phyloP scores from a whole-genome alignment of 2,329 filamentous ascomycete genomes.

The Monosporascus sp. region DNA sequence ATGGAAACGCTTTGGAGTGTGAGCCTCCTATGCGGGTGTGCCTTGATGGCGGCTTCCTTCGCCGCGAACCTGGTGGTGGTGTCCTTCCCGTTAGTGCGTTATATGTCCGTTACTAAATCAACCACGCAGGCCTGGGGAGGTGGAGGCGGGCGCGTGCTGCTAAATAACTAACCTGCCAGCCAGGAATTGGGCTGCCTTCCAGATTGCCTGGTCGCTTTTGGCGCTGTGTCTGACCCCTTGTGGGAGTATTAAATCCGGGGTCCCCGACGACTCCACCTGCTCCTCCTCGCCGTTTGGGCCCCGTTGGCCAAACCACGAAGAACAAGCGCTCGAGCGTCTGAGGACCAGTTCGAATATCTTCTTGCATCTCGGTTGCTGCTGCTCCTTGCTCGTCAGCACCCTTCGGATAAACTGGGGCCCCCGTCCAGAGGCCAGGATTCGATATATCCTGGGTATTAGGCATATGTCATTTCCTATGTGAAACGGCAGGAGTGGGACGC shows the following conservation, averaged over 20 bases:
- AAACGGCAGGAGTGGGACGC: slow-evolving; percentile 55
- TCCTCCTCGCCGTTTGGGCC: neutral
- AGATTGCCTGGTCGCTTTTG: slow-evolving; percentile 20
- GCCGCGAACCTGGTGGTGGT: slow-evolving; percentile 53
- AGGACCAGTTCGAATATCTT: slow-evolving; percentile 9
- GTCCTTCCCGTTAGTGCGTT: neutral
- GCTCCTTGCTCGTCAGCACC: slow-evolving; percentile 41
- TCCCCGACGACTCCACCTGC: neutral
- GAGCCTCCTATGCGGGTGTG: slow-evolving; percentile 54
- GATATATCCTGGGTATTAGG: slow-evolving; percentile 58
- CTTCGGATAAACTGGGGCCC: slow-evolving; percentile 42
- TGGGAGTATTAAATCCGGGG: too few species aligned
- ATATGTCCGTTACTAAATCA: too few species aligned
- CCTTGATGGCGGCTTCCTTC: slow-evolving; percentile 72
- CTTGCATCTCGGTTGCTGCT: slow-evolving; percentile 6
- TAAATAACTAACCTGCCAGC: slow-evolving; percentile 36
- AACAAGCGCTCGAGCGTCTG: neutral
- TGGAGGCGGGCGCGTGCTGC: neutral
- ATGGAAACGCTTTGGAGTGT: slow-evolving; percentile 58
- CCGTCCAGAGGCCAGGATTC: slow-evolving; percentile 44
- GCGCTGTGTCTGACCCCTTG: too few species aligned
- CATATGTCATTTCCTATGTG: slow-evolving; percentile 77
- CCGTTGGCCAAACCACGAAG: too few species aligned
- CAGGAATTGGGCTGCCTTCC: slow-evolving; percentile 36
- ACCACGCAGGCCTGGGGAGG: neutral